These are phyloP conservation scores for Phlegmacium glaucopus DNA, from an alignment of 768 basidiomycete genomes.

Conservation along the genomic window DNA sequence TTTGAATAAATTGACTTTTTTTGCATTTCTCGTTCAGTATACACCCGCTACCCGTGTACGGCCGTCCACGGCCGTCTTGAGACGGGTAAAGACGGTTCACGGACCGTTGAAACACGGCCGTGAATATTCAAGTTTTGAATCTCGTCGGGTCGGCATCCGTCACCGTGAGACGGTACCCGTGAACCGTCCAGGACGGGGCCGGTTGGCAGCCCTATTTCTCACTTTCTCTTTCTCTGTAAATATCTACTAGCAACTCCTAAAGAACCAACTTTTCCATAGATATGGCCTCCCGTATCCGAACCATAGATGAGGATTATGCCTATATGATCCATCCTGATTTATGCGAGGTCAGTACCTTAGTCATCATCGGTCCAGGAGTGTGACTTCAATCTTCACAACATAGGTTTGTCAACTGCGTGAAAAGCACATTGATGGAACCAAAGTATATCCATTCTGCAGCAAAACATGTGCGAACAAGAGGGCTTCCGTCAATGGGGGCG, in stretches of 20 bases:
- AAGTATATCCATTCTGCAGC: conserved; percentile 55
- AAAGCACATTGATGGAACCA: conserved; percentile 52
- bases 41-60: no score
- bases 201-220: no score
- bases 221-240: conserved; percentile 6
- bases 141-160: no score
- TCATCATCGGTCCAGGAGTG: not conserved
- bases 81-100: no score
- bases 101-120: no score
- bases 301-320: no score
- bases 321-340: conserved; percentile 43
- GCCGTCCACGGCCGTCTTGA: no score
- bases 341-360: conserved; percentile 45
- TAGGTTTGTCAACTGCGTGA: conserved; percentile 55
- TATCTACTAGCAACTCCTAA: conserved; percentile 6
- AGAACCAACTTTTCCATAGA: conserved; percentile 3
- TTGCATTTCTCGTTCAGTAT: no score
- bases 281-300: conserved; percentile 47
- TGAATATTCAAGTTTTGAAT: no score
- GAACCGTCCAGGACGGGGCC: no score
- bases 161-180: no score
- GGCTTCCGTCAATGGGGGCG: conserved; percentile 25
- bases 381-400: conserved; percentile 4
- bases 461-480: conserved; percentile 54
- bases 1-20: no score